Percentiles rank a stretch among this genome's conserved stretches.
Evolutionary conservation across 2,329 filamentous ascomycete species (phyloP).

Genomic region (Colletotrichum caudatum): DNA sequence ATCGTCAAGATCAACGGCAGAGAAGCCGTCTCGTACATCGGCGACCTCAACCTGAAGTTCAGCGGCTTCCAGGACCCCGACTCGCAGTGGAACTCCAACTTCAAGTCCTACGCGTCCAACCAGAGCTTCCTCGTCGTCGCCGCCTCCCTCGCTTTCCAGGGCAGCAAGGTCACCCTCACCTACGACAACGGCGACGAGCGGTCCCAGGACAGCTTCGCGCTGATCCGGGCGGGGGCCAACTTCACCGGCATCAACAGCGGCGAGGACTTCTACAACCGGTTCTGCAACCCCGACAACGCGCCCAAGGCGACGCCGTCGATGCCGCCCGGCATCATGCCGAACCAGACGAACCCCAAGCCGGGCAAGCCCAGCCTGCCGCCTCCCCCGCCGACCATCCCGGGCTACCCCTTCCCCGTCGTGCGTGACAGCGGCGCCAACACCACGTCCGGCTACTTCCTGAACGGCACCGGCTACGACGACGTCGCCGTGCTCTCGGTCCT

Average conservation of each 20-base stretch:
- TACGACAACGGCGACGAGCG: conserved; percentile 50
- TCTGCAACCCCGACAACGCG: conserved; percentile 48
- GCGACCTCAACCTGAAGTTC: conserved; percentile 57
- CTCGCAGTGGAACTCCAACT: conserved; percentile 61
- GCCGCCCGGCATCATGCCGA: conserved; percentile 10
- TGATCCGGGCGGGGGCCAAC: conserved; percentile 45
- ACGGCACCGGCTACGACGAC: conserved; percentile 51
- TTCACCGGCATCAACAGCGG: conserved; percentile 50
- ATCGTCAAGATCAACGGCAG: conserved; percentile 69
- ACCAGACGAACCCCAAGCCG: conserved; percentile 23
- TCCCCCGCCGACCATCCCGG: conserved; percentile 40
- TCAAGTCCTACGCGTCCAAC: conserved; percentile 47
- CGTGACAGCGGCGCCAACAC: conserved; percentile 46
- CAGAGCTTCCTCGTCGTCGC: conserved; percentile 43
- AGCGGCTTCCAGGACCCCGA: conserved; percentile 67
- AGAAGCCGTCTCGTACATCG: conserved; percentile 62
- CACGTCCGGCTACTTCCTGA: conserved; percentile 52
- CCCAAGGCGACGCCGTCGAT: neutral
- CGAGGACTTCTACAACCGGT: conserved; percentile 52
- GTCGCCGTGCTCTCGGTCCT: conserved; percentile 50
- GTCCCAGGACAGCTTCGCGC: conserved; percentile 46
- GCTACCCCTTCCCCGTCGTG: conserved; percentile 50
- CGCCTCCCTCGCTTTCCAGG: conserved; percentile 46
- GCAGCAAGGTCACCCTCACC: conserved; percentile 48
- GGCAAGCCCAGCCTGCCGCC: conserved; percentile 23